Base-by-base conservation (phyloP, 352 stramenopile genomes). In the Peronospora belbahrii region DNA sequence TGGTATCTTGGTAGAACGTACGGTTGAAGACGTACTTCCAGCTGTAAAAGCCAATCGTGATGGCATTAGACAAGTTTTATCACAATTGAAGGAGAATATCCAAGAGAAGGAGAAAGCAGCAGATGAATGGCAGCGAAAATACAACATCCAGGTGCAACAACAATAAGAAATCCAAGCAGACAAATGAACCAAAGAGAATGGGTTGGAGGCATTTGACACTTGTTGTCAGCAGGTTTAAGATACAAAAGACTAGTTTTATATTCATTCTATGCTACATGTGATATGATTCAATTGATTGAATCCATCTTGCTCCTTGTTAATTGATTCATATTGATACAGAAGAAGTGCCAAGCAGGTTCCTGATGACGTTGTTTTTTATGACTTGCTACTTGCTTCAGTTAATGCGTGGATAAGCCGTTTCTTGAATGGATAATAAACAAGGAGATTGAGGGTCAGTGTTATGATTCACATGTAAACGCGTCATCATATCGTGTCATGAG, bases 1-100 rank as follows among this genome's bases (percentile, higher is more conserved):
- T 40, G 94, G 95, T 25, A 94, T 98, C 24, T 67, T 98, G 28
- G 94, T 98, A 37, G 94, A 98, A 72, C 91, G 94, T 35, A 98
- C 93, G 24, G 94, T 98, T 17, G 57, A 85, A 56, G 94, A 98
- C 59, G 94, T 98, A 33, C 76, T 98, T 27, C 94, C 94, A 5
- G 94, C 88, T 5, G 92, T 98, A 20, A 69, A 46, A 15, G 56
- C 75, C 34, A 93, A 91, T 59, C 77, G 76, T 55, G 74, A 93
- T 33, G 77, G 79, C 13, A 88, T 93, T 36, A 56, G 72, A 32
- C 78, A 91, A 48, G 73, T 91, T 35, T 61, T 91, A 20, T 47
- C 52, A 11, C 79, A 91, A 52, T 69, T 93, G 10, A 85, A 70
- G 27, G 79, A 85, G 24, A 79, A 52, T 43, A 83, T 93, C 47